These are phyloP conservation scores for Suillus subluteus DNA, from an alignment of 768 basidiomycete genomes.

Conservation along the genomic window DNA sequence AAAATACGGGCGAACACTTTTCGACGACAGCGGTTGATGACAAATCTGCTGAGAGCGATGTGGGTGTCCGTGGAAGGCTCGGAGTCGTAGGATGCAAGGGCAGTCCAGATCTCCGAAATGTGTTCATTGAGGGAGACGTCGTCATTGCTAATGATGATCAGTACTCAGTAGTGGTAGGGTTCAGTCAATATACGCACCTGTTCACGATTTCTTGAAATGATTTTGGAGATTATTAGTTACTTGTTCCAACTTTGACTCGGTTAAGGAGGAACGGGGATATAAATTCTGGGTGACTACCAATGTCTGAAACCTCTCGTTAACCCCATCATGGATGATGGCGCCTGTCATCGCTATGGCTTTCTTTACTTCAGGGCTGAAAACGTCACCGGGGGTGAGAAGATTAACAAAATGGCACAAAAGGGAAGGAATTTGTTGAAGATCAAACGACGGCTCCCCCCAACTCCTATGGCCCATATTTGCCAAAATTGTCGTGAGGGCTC, in stretches of 20 bases:
- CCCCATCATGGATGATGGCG: neutral
- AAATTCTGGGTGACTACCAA: neutral
- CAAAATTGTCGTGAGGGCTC: neutral
- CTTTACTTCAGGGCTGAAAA: neutral
- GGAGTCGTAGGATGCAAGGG: neutral
- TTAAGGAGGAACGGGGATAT: neutral
- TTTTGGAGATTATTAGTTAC: neutral
- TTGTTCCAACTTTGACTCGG: neutral
- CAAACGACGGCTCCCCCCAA: neutral
- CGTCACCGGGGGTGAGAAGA: neutral
- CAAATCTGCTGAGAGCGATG: neutral
- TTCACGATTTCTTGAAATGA: neutral
- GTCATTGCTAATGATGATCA: neutral
- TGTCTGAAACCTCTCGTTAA: neutral
- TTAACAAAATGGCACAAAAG: neutral
- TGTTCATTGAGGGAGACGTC: neutral
- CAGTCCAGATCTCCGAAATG: neutral
- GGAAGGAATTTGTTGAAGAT: neutral
- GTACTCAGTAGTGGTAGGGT: neutral
- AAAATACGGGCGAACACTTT: neutral
- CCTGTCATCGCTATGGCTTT: neutral
- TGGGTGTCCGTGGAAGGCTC: neutral
- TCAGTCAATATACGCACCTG: neutral
- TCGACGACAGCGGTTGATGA: neutral
- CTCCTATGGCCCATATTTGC: neutral